Base-by-base conservation (phyloP, 257 asterid species). In the Petunia axillaris region DNA sequence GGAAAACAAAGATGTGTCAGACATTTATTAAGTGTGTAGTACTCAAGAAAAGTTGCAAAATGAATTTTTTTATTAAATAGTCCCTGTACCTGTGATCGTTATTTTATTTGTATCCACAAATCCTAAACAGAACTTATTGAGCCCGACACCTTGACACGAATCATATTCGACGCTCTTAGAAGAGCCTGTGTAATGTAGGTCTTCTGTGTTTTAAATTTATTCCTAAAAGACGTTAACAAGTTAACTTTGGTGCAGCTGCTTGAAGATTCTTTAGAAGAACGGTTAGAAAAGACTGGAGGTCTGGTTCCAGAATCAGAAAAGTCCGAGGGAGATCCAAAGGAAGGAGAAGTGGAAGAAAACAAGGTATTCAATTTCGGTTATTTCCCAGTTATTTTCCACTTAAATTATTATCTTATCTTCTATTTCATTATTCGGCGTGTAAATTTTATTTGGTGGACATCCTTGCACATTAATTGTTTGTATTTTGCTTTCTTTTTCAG, bases 211-310 rank as follows among this genome's bases (percentile, higher is more conserved):
- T 68, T 44, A 68, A 70, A 77, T 4, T 55, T 46, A 8, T 54
- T 36, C 10, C 48, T 37, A 58, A 71, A 63, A 53, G 77, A 79
- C 53, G 62, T 67, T 81, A 77, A 60, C 71, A 57, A 76, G 79
- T 75, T 82, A 76, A 77, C 83, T 84, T 25, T 89, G 84, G 77
- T 14, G 63, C 91, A 94, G 98, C 85, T 96, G 89, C 97, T 96
- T 87, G 99, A 96, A 89, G 99, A 96, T 88, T 88, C 93, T 65
- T 78, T 92, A 84, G 98, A 91, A 84, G 99, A 96, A 77, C 93
- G 91, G 87, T 87, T 92, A 91, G 99, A 95, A 75, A 95, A 92
- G 88, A 63, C 89, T 0, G 96, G 93, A 74, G 92, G 81, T 84
- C 58, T 87, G 44, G 85, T 85, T 82, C 83, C 78, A 62, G 99